Conservation (phyloP, 225 moss, liverwort and hornwort genomes). For the Lunularia cruciata region DNA sequence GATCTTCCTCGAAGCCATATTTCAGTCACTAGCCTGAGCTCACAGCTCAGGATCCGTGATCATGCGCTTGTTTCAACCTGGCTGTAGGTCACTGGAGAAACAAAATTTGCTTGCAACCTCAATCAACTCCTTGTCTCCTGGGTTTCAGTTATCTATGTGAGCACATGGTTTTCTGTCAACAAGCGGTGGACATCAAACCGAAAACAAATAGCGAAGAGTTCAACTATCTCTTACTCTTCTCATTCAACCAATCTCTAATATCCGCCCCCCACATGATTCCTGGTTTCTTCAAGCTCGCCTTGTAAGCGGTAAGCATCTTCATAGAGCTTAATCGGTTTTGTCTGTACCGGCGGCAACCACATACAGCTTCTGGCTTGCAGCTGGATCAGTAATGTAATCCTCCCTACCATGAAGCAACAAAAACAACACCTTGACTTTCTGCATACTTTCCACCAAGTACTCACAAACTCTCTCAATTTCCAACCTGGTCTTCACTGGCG, state of each 20-base stretch:
- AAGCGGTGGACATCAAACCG: no score
- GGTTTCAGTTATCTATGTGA: no score
- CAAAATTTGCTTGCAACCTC: no score
- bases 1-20: no score
- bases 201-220: no score
- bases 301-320: constrained; percentile 62
- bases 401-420: constrained; percentile 56
- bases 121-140: no score
- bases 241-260: constrained; percentile 60
- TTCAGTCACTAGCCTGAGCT: no score
- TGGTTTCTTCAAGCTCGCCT: constrained; percentile 53
- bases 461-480: constrained; percentile 50
- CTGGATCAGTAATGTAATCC: constrained; percentile 50
- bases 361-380: constrained; percentile 46
- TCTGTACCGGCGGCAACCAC: constrained; percentile 47
- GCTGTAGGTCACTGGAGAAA: no score
- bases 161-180: no score
- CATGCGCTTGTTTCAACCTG: no score
- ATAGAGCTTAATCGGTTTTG: constrained; percentile 53
- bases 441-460: constrained; percentile 44
- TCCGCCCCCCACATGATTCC: constrained; percentile 47
- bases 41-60: no score
- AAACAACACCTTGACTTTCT: constrained; percentile 52
- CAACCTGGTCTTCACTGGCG: constrained; percentile 66
- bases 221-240: constrained; percentile 26